Evolutionary conservation across 345 rosid species (phyloP), one percentile per base, ranked within the genome.

Genomic region (Aegle marmelos): DNA sequence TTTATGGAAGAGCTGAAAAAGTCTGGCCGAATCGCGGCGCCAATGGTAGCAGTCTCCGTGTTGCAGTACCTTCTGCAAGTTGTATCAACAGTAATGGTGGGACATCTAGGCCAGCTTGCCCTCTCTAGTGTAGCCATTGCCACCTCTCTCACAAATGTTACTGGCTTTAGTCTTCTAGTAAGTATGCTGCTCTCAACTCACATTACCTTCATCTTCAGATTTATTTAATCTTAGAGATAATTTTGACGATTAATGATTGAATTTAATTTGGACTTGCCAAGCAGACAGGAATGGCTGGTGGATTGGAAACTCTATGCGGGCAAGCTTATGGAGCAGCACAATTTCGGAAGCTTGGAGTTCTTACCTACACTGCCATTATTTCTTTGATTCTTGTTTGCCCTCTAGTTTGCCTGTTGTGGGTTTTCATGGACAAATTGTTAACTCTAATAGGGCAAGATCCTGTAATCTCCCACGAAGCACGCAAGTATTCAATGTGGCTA

Each of bases 271-370:
- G 22, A 50, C 7, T 16, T n/a, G 5, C 4, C 24, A 64, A 74
- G 50, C 70, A 76, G 85, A 76, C 82, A 50, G 85, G 85, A 60
- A 66, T 83, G 61, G 77, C 80, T 0, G 80, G 82, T 7, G 82
- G 80, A 68, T 69, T 83, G 57, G 88, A 86, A 73, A 83, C 88
- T 64, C 68, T 83, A 5, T 83, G 86, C 4, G 86, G 86, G 2
- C 88, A 86, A 70, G 84, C 85, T 22, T 79, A 64, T 2, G 88
- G 84, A 10, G 82, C 85, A 0, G 50, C 72, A 10, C 84, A 83
- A 77, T 83, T 78, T 67, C 54, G 73, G 39, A 83, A 81, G 73
- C 79, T 86, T 2, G 77, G 83, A 73, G 9, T 60, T n/a, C 33
- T 83, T 24, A 79, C 79, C 16, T 62, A 76, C 71, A 83, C 66